These are phyloP conservation scores for Clonostachys sp. DNA, from an alignment of 2,329 filamentous ascomycete species.

Conservation along the genomic window DNA sequence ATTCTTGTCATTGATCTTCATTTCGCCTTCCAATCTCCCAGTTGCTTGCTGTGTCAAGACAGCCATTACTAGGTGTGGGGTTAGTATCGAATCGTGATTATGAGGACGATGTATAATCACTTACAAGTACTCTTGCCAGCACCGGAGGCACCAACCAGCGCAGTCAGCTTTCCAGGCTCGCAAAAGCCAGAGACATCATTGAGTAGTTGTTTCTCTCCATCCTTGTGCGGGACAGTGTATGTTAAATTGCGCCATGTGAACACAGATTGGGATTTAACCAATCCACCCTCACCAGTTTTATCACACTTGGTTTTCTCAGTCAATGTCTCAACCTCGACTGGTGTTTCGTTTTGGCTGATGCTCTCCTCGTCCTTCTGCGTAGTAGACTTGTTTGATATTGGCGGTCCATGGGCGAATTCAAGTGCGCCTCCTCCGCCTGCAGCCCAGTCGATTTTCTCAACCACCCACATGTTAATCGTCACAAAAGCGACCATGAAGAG, in stretches of 20 bases:
- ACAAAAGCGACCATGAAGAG: constrained; percentile 1
- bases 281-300: neutral
- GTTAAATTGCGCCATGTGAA: constrained; percentile 3
- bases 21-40: constrained; percentile 61
- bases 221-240: constrained; percentile 1
- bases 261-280: constrained; percentile 2
- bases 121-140: constrained; percentile 60
- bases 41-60: constrained; percentile 5
- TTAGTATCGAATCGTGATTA: neutral
- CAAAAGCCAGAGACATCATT: constrained; percentile 2
- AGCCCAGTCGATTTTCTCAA: constrained; percentile 5
- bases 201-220: constrained; percentile 2
- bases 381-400: neutral
- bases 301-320: neutral
- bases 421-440: neutral
- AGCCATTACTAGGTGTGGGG: neutral
- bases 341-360: neutral
- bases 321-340: neutral
- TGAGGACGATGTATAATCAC: neutral
- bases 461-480: constrained; percentile 3
- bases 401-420: neutral
- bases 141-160: constrained; percentile 50
- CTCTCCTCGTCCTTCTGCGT: constrained; percentile 1
- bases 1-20: constrained; percentile 60
- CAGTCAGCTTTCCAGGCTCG: constrained; percentile 54